Conservation (phyloP, 352 stramenopile species). For the Globisporangium lucens region DNA sequence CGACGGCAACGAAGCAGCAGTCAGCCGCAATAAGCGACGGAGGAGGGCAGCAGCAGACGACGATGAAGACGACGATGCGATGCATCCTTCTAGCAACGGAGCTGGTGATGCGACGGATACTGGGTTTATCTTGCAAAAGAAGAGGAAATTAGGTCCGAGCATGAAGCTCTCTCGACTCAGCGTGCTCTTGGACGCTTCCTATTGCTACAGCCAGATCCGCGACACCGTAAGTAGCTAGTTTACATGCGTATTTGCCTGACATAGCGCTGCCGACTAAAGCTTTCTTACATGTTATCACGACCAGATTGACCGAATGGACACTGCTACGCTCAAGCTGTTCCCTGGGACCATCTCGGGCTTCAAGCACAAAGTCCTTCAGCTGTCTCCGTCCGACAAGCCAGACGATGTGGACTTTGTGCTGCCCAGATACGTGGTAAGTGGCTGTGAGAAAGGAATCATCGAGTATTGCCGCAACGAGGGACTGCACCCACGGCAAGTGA, state of each 20-base stretch:
- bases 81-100: too few species aligned
- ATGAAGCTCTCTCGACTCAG: background rate
- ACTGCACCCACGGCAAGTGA: background rate
- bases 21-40: background rate
- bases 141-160: background rate
- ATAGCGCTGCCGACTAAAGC: too few species aligned
- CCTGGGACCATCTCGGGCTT: conserved; percentile 2
- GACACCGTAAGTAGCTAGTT: background rate
- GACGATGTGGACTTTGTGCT: conserved; percentile 4
- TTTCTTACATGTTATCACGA: too few species aligned
- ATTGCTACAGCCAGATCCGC: background rate
- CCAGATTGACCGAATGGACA: background rate
- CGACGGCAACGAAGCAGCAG: background rate
- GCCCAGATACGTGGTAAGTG: background rate
- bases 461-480: background rate
- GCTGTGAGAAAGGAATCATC: background rate
- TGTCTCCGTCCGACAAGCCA: background rate
- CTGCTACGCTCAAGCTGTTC: background rate
- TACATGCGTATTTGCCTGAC: too few species aligned
- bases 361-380: background rate
- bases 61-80: background rate
- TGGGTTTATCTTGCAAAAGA: background rate
- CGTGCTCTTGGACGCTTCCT: background rate
- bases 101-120: background rate
- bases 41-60: background rate